Conservation (phyloP, 1,284 basidiomycete genomes). For the Hortiboletus rubellus region DNA sequence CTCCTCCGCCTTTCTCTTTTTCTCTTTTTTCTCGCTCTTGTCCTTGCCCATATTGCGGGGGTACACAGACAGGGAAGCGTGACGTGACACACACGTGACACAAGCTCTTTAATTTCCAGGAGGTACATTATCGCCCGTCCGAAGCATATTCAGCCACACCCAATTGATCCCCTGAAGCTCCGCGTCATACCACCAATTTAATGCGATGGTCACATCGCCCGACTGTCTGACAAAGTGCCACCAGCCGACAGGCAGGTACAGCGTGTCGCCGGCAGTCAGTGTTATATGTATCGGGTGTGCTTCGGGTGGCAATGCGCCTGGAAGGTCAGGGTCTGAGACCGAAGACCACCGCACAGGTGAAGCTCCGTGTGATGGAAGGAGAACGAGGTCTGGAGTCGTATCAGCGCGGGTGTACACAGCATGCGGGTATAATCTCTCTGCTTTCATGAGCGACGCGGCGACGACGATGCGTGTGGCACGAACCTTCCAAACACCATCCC, state of each 20-base stretch:
- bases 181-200: conserved; percentile 90
- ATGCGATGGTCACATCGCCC: conserved; percentile 63
- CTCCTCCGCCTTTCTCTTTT: conserved; percentile 42
- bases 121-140: conserved; percentile 39
- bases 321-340: conserved; percentile 53
- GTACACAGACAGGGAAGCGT: conserved; percentile 3
- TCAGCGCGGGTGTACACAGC: conserved; percentile 56
- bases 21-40: conserved; percentile 64
- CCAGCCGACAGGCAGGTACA: conserved; percentile 91
- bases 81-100: conserved; percentile 29
- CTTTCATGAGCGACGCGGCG: conserved; percentile 9
- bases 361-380: conserved; percentile 46
- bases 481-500: conserved; percentile 79
- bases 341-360: conserved; percentile 73
- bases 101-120: conserved; percentile 32
- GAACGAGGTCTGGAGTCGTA: conserved; percentile 38
- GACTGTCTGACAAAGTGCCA: conserved; percentile 84
- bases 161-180: conserved; percentile 69
- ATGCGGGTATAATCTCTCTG: conserved; percentile 70
- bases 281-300: conserved; percentile 67
- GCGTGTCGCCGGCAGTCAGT: conserved; percentile 69
- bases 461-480: conserved; percentile 13
- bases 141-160: conserved; percentile 63
- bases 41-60: conserved; percentile 55
- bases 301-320: conserved; percentile 45